These are phyloP conservation scores for Talaromyces funiculosus DNA, from an alignment of 2,329 filamentous ascomycete species.

Conservation along the genomic window DNA sequence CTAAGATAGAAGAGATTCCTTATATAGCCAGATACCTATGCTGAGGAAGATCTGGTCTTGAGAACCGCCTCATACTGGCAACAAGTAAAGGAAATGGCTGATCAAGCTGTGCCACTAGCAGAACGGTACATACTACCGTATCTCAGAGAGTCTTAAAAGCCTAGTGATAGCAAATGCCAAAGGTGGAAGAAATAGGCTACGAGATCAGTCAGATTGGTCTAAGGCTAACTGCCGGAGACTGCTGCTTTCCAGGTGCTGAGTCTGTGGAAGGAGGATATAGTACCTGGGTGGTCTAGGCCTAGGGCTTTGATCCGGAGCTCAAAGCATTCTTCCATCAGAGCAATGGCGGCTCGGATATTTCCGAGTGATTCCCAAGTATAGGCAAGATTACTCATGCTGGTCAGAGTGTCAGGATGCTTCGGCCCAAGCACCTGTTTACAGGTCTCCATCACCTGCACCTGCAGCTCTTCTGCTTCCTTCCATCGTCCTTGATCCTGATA, in stretches of 20 bases:
- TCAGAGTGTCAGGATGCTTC: no score
- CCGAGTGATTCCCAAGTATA: neutral
- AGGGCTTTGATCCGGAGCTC: neutral
- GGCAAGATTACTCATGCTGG: neutral
- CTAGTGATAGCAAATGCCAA: neutral
- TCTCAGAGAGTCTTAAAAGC: neutral
- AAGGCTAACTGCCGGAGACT: neutral
- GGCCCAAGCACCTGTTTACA: no score
- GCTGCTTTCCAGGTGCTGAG: neutral
- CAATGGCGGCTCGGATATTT: neutral
- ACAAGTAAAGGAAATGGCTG: no score
- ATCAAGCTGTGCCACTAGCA: no score
- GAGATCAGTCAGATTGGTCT: neutral
- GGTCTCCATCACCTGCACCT: no score
- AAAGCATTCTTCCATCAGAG: neutral
- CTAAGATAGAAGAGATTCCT: no score
- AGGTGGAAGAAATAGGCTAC: neutral
- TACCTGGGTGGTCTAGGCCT: neutral
- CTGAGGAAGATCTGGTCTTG: no score
- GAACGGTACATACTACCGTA: neutral
- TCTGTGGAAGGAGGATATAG: neutral
- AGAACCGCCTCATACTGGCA: no score
- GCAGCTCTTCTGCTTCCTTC: no score
- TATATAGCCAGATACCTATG: no score
- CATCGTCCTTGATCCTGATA: neutral